phyloP scores from a whole-genome alignment of 1,139 yeast genomes.

The Pichia terricola region DNA sequence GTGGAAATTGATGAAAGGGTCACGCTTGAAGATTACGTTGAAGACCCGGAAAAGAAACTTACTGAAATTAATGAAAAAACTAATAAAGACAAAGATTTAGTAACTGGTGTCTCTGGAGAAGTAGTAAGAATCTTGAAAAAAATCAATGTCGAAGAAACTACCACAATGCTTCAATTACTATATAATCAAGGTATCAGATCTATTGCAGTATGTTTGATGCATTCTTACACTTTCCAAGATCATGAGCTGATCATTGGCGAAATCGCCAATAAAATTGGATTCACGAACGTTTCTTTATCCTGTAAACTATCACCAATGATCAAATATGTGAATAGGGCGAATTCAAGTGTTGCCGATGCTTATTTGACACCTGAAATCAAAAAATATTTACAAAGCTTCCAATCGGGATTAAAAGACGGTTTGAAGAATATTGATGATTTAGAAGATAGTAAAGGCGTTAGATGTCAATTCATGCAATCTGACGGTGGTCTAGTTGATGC shows the following conservation, averaged over 20 bases:
- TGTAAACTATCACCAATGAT: conserved; percentile 65
- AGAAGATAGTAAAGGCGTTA: conserved; percentile 19
- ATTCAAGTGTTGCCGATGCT: conserved; percentile 69
- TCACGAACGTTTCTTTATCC: conserved; percentile 54
- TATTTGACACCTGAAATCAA: conserved; percentile 67
- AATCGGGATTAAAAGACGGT: conserved; percentile 49
- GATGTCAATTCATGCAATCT: conserved; percentile 46
- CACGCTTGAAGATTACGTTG: conserved; percentile 57
- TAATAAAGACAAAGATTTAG: conserved; percentile 26
- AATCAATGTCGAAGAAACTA: conserved; percentile 37
- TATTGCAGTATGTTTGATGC: conserved; percentile 58
- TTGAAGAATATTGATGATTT: conserved; percentile 27
- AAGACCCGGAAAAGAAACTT: conserved; percentile 37
- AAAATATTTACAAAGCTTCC: conserved; percentile 50
- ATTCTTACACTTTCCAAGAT: conserved; percentile 58
- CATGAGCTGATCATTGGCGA: conserved; percentile 53
- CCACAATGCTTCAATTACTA: conserved; percentile 31
- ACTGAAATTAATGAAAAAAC: conserved; percentile 17
- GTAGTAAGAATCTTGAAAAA: conserved; percentile 42
- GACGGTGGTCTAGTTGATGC: conserved; percentile 50
- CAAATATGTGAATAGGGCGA: conserved; percentile 60
- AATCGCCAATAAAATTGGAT: conserved; percentile 44
- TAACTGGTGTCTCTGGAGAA: conserved; percentile 56
- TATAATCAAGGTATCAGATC: conserved; percentile 51
- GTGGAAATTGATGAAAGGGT: conserved; percentile 67